Evolutionary conservation across 805 yeast genomes (phyloP).

Genomic region (Zygotorulaspora danielsina): DNA sequence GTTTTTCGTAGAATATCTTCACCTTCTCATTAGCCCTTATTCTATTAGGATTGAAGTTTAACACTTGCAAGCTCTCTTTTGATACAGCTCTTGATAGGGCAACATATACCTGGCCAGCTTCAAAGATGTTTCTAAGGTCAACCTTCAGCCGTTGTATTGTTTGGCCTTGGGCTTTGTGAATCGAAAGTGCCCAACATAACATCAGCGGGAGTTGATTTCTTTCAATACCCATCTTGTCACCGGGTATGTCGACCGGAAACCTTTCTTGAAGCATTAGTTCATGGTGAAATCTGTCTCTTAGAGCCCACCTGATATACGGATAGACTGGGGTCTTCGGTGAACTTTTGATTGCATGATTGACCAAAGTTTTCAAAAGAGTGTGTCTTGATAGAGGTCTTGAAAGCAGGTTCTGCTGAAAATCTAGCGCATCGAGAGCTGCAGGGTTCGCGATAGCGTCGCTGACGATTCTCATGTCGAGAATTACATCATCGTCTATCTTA

Average conservation of each 20-base stretch:
- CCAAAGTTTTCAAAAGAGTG: conserved; percentile 17
- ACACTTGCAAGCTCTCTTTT: conserved; percentile 58
- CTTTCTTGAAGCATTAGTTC: conserved; percentile 38
- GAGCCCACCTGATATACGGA: conserved; percentile 37
- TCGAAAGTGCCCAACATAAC: conserved; percentile 78
- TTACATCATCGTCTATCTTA: conserved; percentile 27
- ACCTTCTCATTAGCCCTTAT: conserved; percentile 61
- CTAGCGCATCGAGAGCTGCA: conserved; percentile 21
- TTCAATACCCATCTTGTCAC: conserved; percentile 31
- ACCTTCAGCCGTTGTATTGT: conserved; percentile 68
- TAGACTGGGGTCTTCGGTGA: conserved; percentile 18
- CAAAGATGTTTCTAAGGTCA: conserved; percentile 62
- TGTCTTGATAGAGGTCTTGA: conserved; percentile 19
- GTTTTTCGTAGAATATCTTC: conserved; percentile 51
- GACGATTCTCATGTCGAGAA: conserved; percentile 34
- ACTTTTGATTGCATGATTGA: conserved; percentile 21
- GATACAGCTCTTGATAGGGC: conserved; percentile 76
- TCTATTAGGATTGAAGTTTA: conserved; percentile 56
- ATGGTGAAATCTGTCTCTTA: conserved; percentile 25
- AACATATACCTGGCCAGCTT: conserved; percentile 80
- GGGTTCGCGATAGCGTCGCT: conserved; percentile 32
- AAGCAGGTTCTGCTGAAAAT: conserved; percentile 27
- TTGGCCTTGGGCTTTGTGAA: conserved; percentile 84
- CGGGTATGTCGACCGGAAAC: conserved; percentile 39
- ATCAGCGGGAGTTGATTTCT: conserved; percentile 65